Conservation (phyloP, 805 yeast species). For the Nakazawaea wickerhamii region DNA sequence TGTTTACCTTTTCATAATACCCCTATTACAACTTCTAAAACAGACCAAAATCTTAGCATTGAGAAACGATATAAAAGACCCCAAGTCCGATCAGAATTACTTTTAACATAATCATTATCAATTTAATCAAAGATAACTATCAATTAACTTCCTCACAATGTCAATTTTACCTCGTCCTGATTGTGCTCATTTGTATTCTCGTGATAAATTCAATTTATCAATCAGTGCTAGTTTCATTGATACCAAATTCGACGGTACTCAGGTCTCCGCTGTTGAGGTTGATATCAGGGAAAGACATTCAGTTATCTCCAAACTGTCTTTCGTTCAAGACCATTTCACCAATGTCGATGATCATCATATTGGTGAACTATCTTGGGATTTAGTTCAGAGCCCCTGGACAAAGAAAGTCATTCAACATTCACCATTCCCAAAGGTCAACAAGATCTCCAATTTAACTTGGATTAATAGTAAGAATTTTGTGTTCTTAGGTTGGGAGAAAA, state of each 20-base stretch:
- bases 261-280: too few species aligned
- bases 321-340: not conserved
- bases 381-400: conserved; percentile 1
- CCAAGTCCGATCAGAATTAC: too few species aligned
- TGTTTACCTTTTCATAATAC: too few species aligned
- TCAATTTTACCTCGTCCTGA: not conserved
- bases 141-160: too few species aligned
- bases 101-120: too few species aligned
- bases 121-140: too few species aligned
- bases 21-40: too few species aligned
- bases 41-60: too few species aligned
- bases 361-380: not conserved
- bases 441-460: conserved; percentile 4
- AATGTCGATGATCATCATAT: not conserved
- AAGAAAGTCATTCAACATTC: conserved; percentile 4
- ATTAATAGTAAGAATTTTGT: not conserved
- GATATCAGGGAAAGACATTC: not conserved
- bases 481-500: conserved; percentile 6
- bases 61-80: too few species aligned
- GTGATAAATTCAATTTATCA: not conserved
- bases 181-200: not conserved
- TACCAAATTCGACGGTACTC: too few species aligned
- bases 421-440: conserved; percentile 7
- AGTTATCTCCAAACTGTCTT: too few species aligned
- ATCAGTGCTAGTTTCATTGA: too few species aligned